Conservation (phyloP, 352 stramenopile genomes). For the Phytophthora parvispora region DNA sequence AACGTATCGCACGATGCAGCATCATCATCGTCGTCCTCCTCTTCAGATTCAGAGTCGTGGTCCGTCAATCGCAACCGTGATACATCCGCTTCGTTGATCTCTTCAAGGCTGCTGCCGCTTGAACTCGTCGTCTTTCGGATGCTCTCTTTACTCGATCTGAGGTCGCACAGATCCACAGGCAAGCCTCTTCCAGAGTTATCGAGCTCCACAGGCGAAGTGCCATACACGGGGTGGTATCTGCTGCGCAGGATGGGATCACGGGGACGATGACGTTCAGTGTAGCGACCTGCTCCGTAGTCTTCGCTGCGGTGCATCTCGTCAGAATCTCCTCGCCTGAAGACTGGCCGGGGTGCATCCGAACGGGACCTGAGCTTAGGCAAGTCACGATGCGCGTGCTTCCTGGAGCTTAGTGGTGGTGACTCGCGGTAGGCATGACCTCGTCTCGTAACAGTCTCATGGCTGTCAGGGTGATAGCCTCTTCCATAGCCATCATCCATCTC, state of each 20-base stretch:
- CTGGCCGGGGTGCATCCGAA: constrained; percentile 10
- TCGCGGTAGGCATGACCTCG: constrained; percentile 17
- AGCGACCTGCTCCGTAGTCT: constrained; percentile 4
- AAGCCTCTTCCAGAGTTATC: constrained; percentile 19
- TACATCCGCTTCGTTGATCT: constrained; percentile 7
- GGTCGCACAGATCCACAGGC: constrained; percentile 26
- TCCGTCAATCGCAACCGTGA: constrained; percentile 8
- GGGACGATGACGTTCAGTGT: constrained; percentile 6
- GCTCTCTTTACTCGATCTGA: constrained; percentile 41
- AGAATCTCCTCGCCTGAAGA: constrained; percentile 26
- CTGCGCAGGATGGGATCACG: constrained; percentile 1
- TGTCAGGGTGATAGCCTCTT: constrained; percentile 8
- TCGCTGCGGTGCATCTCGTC: constrained; percentile 11
- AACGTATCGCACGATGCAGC: constrained; percentile 35
- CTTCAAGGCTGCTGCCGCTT: constrained; percentile 40
- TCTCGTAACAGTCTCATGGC: constrained; percentile 4
- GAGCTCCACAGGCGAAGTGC: constrained; percentile 21
- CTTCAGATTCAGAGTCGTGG: constrained; percentile 30
- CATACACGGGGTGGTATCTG: constrained; percentile 15
- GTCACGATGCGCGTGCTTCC: constrained; percentile 13
- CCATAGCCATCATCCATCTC: constrained; percentile 7
- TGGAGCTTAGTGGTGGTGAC: constrained; percentile 6
- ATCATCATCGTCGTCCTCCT: constrained; percentile 15
- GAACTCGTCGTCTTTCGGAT: constrained; percentile 45
- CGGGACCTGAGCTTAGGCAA: constrained; percentile 19